Conservation (phyloP, 345 rosid genomes). For the Citrus mangshanensis region DNA sequence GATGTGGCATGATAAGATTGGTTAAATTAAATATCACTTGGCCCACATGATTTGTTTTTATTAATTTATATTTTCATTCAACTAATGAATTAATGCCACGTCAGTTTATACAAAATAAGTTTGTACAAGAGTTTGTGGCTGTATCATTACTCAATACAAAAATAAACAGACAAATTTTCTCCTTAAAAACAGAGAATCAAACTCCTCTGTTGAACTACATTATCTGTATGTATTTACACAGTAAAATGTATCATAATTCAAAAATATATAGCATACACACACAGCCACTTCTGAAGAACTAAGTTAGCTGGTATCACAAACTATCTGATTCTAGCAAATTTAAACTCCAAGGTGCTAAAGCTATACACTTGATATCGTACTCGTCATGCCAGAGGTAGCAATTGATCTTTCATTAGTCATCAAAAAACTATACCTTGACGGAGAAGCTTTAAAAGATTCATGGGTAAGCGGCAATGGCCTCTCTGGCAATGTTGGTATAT, state of each 20-base stretch:
- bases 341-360: neutral
- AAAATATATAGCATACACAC: neutral
- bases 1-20: too few relatives aligned
- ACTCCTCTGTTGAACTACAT: neutral
- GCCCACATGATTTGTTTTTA: too few relatives aligned
- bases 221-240: neutral
- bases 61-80: too few relatives aligned
- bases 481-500: constrained; percentile 55
- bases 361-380: neutral
- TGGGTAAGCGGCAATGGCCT: constrained; percentile 60
- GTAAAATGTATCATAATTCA: neutral
- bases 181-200: neutral
- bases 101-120: too few relatives aligned
- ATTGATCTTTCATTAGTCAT: constrained; percentile 11
- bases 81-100: too few relatives aligned
- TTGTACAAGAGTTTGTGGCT: too few relatives aligned
- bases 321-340: neutral
- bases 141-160: too few relatives aligned
- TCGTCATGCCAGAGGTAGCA: constrained; percentile 15
- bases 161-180: neutral
- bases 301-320: neutral
- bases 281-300: neutral
- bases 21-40: too few relatives aligned
- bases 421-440: constrained; percentile 11
- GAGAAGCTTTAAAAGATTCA: constrained; percentile 36